These are phyloP conservation scores for Ustilago nuda DNA, from an alignment of 1,284 basidiomycete species.

Conservation along the genomic window DNA sequence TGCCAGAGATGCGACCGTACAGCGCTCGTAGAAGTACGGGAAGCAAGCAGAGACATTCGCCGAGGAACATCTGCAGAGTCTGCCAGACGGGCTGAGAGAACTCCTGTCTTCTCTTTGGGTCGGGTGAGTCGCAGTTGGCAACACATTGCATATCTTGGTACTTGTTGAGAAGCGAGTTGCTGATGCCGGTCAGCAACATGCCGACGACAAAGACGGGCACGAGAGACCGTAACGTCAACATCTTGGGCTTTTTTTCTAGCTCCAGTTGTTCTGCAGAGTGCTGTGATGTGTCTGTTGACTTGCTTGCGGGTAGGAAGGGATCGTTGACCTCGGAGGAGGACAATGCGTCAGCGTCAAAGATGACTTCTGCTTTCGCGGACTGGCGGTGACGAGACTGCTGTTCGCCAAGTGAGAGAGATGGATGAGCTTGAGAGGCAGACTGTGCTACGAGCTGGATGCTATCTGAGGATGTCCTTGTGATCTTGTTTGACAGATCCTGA, in stretches of 20 bases:
- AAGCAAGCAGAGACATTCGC: conserved; percentile 69
- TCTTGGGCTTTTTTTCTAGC: conserved; percentile 18
- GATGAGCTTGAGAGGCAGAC: conserved; percentile 38
- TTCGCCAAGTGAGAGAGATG: conserved; percentile 19
- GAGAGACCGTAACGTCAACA: conserved; percentile 38
- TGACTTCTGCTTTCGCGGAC: not conserved
- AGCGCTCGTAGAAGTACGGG: conserved; percentile 45
- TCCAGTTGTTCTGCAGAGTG: not conserved
- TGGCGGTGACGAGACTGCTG: conserved; percentile 19
- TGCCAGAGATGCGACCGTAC: conserved; percentile 27
- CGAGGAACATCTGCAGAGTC: conserved; percentile 70
- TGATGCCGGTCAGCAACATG: conserved; percentile 72
- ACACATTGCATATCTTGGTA: conserved; percentile 71
- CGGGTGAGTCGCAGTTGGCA: conserved; percentile 63
- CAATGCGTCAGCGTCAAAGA: not conserved
- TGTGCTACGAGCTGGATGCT: conserved; percentile 41
- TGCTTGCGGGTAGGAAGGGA: not conserved
- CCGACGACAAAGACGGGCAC: conserved; percentile 71
- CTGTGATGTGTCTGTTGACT: not conserved
- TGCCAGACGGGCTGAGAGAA: conserved; percentile 68
- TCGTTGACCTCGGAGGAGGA: conserved; percentile 9
- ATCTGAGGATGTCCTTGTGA: conserved; percentile 12
- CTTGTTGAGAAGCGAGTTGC: conserved; percentile 67
- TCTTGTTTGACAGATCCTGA: not conserved
- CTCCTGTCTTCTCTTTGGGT: conserved; percentile 47